phyloP scores from a whole-genome alignment of 2,329 filamentous ascomycete genomes.

The Apiospora koreana region DNA sequence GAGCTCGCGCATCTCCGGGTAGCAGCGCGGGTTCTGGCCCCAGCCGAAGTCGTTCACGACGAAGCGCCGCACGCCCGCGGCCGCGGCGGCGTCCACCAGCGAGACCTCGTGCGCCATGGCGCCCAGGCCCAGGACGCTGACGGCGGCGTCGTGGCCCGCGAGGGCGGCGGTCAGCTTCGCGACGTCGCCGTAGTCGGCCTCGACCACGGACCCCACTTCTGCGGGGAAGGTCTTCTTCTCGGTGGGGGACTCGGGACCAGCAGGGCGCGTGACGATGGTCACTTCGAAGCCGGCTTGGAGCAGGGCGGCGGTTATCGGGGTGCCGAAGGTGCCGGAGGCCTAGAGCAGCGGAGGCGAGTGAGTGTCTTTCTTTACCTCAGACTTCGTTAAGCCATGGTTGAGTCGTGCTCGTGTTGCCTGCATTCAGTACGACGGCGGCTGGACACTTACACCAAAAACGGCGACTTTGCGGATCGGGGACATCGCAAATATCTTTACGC shows the following conservation, averaged over 20 bases:
- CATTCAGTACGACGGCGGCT: not conserved
- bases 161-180: constrained; percentile 24
- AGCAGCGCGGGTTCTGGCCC: constrained; percentile 22
- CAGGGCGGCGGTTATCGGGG: constrained; percentile 28
- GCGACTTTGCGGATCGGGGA: constrained; percentile 25
- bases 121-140: constrained; percentile 26
- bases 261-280: constrained; percentile 25
- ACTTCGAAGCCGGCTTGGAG: constrained; percentile 25
- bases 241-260: not conserved
- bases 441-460: constrained; percentile 27
- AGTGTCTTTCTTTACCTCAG: not conserved
- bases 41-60: constrained; percentile 33
- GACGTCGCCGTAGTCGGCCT: constrained; percentile 16
- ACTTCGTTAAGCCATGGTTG: not conserved
- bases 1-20: constrained; percentile 28
- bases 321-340: constrained; percentile 31
- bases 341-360: constrained; percentile 5
- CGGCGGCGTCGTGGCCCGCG: constrained; percentile 29
- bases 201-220: constrained; percentile 22
- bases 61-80: constrained; percentile 32
- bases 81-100: constrained; percentile 31
- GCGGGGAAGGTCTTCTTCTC: constrained; percentile 19
- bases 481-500: not conserved
- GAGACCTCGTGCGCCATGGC: constrained; percentile 21
- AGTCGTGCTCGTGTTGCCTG: not conserved